Evolutionary conservation across 176 grass and related monocot genomes (phyloP), one percentile per base, ranked within the genome.

Genomic region (Triticum monococcum): DNA sequence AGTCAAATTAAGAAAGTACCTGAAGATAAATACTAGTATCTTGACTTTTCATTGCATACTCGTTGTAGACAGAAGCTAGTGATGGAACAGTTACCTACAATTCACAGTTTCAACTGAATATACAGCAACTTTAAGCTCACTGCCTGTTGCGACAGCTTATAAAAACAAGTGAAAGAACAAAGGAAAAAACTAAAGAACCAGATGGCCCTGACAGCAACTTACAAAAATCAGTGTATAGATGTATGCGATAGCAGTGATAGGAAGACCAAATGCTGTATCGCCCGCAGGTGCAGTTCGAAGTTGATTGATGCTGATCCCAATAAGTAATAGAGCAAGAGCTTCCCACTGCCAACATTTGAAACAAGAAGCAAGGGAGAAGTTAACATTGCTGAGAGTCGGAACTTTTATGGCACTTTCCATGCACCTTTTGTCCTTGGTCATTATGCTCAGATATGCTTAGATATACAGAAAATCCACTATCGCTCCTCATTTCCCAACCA

Each of bases 11-110:
- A 38, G 80, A 3, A 75, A 11, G 48, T 80, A 99, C 97, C 97
- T 99, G 97, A 72, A 99, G 97, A 91, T 99, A 99, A 68, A 99
- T 99, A 77, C 94, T 99, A n/a, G 97, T 99, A 46, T 99, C 97
- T 88, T 99, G 97, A 76, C 97, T 99, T 89, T 99, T 99, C 78
- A 99, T 88, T 70, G 97, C 97, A 88, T 96, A 96, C 82, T 99
- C 97, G 83, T 99, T 99, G 88, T 89, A 99, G 82, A 99, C 97
- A 67, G 97, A 99, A 57, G 97, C 97, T 84, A 99, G 22, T 82
- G 97, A 96, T 80, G 97, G 97, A 78, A 99, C 97, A 84, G 94
- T 99, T 86, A 99, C 88, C 97, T 99, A 81, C 10, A 84, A 40
- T 69, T 59, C 35, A 83, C 67, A 87, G 24, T 46, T 36, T 37